Evolutionary conservation across 495 filamentous ascomycete species (phyloP).

Genomic region (Daldinia childiae): DNA sequence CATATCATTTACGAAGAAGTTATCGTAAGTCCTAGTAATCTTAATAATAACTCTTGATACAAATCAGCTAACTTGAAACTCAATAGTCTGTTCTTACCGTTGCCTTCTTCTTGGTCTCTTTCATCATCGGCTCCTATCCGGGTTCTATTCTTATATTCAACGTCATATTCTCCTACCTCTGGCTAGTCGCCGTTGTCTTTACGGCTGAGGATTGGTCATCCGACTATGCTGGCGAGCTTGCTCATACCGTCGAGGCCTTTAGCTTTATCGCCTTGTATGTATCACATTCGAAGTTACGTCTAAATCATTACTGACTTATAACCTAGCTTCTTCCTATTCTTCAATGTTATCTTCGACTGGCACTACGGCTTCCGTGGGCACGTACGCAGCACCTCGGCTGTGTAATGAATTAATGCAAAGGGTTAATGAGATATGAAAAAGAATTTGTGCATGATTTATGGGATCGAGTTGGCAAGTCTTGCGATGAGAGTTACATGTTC

Average conservation of each 20-base stretch:
- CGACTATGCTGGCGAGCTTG: conserved; percentile 50
- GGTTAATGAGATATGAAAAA: conserved; percentile 1
- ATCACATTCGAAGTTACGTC: neutral
- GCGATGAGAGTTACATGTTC: neutral
- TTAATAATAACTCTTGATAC: neutral
- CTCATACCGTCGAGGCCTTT: conserved; percentile 66
- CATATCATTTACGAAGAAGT: conserved; percentile 65
- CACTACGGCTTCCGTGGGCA: conserved; percentile 44
- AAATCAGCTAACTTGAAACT: conserved; percentile 17
- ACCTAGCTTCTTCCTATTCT: conserved; percentile 61
- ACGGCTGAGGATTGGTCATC: conserved; percentile 63
- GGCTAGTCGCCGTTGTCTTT: conserved; percentile 70
- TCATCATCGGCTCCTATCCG: conserved; percentile 62
- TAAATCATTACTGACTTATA: conserved; percentile 45
- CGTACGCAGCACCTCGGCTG: conserved; percentile 30
- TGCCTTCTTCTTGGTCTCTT: conserved; percentile 66
- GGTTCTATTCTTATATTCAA: conserved; percentile 63
- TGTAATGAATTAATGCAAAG: conserved; percentile 3
- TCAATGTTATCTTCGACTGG: conserved; percentile 65
- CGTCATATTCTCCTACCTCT: conserved; percentile 71
- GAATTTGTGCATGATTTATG: neutral
- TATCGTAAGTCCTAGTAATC: conserved; percentile 58
- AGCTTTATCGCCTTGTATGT: conserved; percentile 71
- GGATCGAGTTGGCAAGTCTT: neutral
- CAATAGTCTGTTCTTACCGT: conserved; percentile 63